Evolutionary conservation across 768 basidiomycete species (phyloP).

Genomic region (Tulasnella sp.): DNA sequence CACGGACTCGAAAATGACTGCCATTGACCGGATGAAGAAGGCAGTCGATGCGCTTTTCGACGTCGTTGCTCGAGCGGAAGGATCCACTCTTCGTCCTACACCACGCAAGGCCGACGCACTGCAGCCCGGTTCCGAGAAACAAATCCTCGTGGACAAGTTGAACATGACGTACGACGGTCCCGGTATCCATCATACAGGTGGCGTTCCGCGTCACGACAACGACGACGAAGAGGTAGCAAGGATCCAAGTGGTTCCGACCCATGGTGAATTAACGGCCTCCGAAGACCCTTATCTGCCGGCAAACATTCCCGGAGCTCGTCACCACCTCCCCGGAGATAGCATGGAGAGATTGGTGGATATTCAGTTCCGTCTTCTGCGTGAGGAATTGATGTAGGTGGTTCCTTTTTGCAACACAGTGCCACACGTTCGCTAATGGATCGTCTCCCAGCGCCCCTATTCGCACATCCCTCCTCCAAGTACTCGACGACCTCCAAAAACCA

Average conservation of each 20-base stretch:
- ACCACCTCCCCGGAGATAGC: constrained; percentile 58
- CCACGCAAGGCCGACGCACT: neutral
- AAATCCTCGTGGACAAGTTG: constrained; percentile 50
- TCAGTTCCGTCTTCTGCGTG: constrained; percentile 73
- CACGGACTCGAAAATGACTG: constrained; percentile 32
- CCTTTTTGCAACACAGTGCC: neutral
- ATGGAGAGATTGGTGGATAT: constrained; percentile 73
- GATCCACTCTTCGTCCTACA: constrained; percentile 30
- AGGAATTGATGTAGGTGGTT: constrained; percentile 63
- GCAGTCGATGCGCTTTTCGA: constrained; percentile 45
- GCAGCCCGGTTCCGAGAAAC: constrained; percentile 38
- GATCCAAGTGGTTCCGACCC: constrained; percentile 70
- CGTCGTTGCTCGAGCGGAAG: constrained; percentile 55
- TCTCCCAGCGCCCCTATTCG: constrained; percentile 56
- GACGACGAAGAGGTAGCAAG: constrained; percentile 58
- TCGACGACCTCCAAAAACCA: constrained; percentile 49
- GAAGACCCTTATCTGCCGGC: constrained; percentile 63
- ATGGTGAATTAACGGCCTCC: constrained; percentile 60
- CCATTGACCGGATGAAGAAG: constrained; percentile 46
- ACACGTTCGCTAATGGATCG: neutral
- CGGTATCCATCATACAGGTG: constrained; percentile 53
- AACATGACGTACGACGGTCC: constrained; percentile 57
- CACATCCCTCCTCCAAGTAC: constrained; percentile 54
- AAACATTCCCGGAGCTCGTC: constrained; percentile 62
- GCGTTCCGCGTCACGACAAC: constrained; percentile 66